phyloP scores from a whole-genome alignment of 371 early-diverging fungal genomes.

The Polyrhizophydium stewartii region DNA sequence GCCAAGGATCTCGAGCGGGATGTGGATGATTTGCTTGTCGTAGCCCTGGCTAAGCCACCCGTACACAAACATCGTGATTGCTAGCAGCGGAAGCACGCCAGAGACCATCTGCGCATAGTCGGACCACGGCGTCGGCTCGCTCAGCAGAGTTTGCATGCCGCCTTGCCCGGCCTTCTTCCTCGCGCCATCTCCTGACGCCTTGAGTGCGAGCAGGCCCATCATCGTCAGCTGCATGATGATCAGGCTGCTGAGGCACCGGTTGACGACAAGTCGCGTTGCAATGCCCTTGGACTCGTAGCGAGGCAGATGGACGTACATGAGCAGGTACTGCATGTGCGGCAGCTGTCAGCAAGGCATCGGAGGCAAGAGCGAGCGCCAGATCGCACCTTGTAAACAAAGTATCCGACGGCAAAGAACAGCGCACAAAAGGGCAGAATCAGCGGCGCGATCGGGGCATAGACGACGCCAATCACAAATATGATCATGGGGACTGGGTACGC shows the following conservation, averaged over 20 bases:
- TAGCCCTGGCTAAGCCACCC: slow-evolving; percentile 42
- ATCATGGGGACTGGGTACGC: slow-evolving; percentile 51
- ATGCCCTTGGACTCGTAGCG: slow-evolving; percentile 77
- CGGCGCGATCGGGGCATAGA: slow-evolving; percentile 85
- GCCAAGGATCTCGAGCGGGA: slow-evolving; percentile 39
- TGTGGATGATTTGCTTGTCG: slow-evolving; percentile 30
- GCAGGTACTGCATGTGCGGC: slow-evolving; percentile 19
- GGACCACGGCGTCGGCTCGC: slow-evolving; percentile 19
- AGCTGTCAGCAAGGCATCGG: not conserved
- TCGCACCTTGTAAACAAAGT: slow-evolving; percentile 74
- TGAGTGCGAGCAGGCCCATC: slow-evolving; percentile 71
- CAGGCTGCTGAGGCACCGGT: slow-evolving; percentile 74
- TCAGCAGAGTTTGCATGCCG: too few species aligned
- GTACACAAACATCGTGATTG: slow-evolving; percentile 23
- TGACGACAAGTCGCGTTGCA: slow-evolving; percentile 69
- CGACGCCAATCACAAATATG: slow-evolving; percentile 76
- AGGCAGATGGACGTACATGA: slow-evolving; percentile 67
- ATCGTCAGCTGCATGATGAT: slow-evolving; percentile 82
- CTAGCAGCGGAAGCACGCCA: slow-evolving; percentile 33
- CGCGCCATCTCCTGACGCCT: slow-evolving; percentile 16
- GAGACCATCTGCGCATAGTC: slow-evolving; percentile 40
- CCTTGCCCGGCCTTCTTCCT: not conserved
- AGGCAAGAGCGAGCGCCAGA: not conserved
- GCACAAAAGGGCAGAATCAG: slow-evolving; percentile 74
- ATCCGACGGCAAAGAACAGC: slow-evolving; percentile 70